A percentile compares a stretch with the other conserved stretches of the same genome.
Conservation (phyloP, 225 moss, liverwort and hornwort genomes). For the Anthoceros angustus region DNA sequence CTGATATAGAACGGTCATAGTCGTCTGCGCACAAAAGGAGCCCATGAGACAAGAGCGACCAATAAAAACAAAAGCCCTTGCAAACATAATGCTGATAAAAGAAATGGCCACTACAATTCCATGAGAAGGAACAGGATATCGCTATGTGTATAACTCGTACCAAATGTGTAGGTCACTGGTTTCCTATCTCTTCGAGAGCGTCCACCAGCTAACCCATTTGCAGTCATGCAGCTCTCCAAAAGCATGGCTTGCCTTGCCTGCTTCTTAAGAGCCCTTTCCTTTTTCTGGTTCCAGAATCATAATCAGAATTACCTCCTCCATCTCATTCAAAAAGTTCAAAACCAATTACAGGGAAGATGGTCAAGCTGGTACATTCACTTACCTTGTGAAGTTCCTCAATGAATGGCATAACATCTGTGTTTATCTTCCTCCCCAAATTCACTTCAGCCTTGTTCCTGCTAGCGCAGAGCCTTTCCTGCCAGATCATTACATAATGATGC, state of each 20-base stretch:
- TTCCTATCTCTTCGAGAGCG: slow-evolving; percentile 88
- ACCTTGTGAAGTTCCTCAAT: slow-evolving; percentile 80
- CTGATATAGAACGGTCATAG: slow-evolving; percentile 83
- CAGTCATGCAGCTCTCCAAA: slow-evolving; percentile 53
- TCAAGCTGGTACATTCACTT: not conserved
- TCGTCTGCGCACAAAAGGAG: slow-evolving; percentile 30
- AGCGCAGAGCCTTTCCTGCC: slow-evolving; percentile 37
- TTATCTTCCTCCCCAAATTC: slow-evolving; percentile 67
- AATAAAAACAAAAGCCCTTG: not conserved
- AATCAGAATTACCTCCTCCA: not conserved
- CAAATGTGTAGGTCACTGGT: slow-evolving; percentile 91
- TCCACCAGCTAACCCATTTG: slow-evolving; percentile 81
- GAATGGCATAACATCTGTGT: slow-evolving; percentile 49
- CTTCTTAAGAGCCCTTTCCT: slow-evolving; percentile 69
- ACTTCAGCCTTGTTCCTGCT: slow-evolving; percentile 66
- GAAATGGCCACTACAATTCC: not conserved
- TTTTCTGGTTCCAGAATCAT: slow-evolving; percentile 28
- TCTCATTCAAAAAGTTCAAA: not conserved
- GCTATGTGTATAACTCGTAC: slow-evolving; percentile 11
- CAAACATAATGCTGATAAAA: not conserved
- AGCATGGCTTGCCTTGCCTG: slow-evolving; percentile 88
- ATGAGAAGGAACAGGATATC: not conserved
- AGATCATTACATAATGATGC: not conserved
- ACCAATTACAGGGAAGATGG: not conserved
- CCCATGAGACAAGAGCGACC: not conserved